Evolutionary conservation across 768 basidiomycete genomes (phyloP).

Genomic region (Kwoniella sp.): DNA sequence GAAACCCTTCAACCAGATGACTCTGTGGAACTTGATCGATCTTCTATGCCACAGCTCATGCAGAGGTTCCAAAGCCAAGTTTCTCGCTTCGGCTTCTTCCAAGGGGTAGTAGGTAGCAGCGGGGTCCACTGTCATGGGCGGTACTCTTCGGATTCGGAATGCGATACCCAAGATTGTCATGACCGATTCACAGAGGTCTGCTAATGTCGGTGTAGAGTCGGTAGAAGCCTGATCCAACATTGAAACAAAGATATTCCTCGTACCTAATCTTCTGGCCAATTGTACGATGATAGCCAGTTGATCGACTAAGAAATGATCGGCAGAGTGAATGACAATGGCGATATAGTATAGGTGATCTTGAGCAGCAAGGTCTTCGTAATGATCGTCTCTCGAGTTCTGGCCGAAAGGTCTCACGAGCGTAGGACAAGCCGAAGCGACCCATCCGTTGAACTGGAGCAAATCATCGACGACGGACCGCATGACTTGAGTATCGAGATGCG

Average conservation of each 20-base stretch:
- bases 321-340: constrained; percentile 92
- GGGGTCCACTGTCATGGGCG: constrained; percentile 88
- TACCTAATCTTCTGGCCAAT: constrained; percentile 84
- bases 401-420: constrained; percentile 93
- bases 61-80: constrained; percentile 87
- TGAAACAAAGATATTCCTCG: constrained; percentile 88
- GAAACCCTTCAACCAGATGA: constrained; percentile 98
- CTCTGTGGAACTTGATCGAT: constrained; percentile 79
- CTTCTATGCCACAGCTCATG: constrained; percentile 75
- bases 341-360: constrained; percentile 88
- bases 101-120: constrained; percentile 88
- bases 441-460: constrained; percentile 91
- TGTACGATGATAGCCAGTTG: constrained; percentile 98
- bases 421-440: constrained; percentile 95
- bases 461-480: constrained; percentile 88
- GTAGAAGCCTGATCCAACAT: constrained; percentile 96
- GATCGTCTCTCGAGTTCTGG: constrained; percentile 78
- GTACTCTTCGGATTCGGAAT: constrained; percentile 87
- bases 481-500: constrained; percentile 85
- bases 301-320: constrained; percentile 98
- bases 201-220: constrained; percentile 91
- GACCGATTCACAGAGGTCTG: constrained; percentile 92
- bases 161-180: constrained; percentile 89
- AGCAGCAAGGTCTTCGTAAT: constrained; percentile 83
- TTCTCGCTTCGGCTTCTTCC: constrained; percentile 92